Conservation (phyloP, 1,139 yeast species). For the Debaryomyces coudertii region DNA sequence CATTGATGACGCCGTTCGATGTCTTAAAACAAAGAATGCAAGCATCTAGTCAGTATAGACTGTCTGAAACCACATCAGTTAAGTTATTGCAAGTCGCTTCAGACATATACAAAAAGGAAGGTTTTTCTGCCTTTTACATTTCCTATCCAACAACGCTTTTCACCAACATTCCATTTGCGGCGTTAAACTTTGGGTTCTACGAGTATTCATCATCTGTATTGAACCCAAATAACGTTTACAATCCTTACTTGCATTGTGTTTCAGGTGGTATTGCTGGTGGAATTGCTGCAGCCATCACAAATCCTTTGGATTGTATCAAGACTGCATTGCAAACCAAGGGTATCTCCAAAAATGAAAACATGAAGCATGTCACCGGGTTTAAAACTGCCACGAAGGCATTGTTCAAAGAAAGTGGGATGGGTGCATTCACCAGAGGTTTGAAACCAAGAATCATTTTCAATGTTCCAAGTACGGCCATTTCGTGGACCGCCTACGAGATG, state of each 20-base stretch:
- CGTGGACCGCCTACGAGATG: constrained; percentile 99
- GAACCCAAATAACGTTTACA: constrained; percentile 78
- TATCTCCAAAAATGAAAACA: constrained; percentile 49
- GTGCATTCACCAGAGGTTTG: constrained; percentile 81
- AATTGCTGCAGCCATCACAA: constrained; percentile 92
- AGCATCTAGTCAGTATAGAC: constrained; percentile 23
- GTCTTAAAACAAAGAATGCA: constrained; percentile 80
- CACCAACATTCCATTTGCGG: constrained; percentile 95
- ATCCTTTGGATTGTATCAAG: constrained; percentile 93
- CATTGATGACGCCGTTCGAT: constrained; percentile 97
- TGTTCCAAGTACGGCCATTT: constrained; percentile 95
- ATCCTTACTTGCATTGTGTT: constrained; percentile 89
- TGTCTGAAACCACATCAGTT: constrained; percentile 19
- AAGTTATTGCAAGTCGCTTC: constrained; percentile 42
- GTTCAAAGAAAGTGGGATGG: constrained; percentile 63
- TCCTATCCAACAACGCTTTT: constrained; percentile 94
- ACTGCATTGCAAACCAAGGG: constrained; percentile 86
- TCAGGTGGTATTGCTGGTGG: constrained; percentile 98
- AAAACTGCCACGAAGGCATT: constrained; percentile 72
- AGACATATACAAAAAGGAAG: constrained; percentile 71
- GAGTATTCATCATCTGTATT: constrained; percentile 78
- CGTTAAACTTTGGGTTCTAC: constrained; percentile 90
- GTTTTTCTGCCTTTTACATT: constrained; percentile 80
- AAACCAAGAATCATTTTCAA: constrained; percentile 91
- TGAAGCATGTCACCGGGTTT: constrained; percentile 70